Base-by-base conservation (phyloP, 495 filamentous ascomycete species). In the Penicillium silybi region DNA sequence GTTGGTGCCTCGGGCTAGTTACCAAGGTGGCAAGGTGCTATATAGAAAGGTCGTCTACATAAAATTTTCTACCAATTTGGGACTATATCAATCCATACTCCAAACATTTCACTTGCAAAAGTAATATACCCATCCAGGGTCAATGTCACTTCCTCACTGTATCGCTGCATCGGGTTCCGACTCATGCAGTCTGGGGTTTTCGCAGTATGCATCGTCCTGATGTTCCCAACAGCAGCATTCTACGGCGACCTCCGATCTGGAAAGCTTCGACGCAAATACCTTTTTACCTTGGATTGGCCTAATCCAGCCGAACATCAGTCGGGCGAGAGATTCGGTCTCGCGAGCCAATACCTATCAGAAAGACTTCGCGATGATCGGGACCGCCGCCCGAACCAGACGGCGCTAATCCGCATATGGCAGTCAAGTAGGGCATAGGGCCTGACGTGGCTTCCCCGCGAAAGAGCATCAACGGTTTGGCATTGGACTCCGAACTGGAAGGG, bases 391-490 rank as follows among this genome's bases (percentile, higher is more conserved):
- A 2, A 42, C 17, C n/a, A 15, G 32, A 18, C 29, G 37, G 8
- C 55, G 23, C 55, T 50, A 58, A 32, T 3, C 48, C 48, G 1
- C 13, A 43, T 52, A 32, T 0, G 22, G 53, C 3, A 22, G 25
- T 26, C 1, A 41, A n/a, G 4, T 64, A 72, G 67, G 67, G 69
- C 59, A 60, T 59, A 69, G 65, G 65, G 65, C 59, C 60, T 19
- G 22, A 38, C 46, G 53, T 63, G 62, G 60, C 62, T 65, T 67
- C 69, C 69, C 69, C 69, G 69, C 69, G 67, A 63, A 63, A 68
- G 61, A 62, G 41, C 29, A 32, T 32, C 29, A 32, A 13, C 25
- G 18, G 40, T 19, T 19, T 43, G 25, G 22, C 11, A 23, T 23
- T 45, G 25, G 51, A 34, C 29, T 37, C 48, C 26, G n/a, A 49